These are phyloP conservation scores for Blastobotrys elegans DNA, from an alignment of 1,139 yeast species.

Conservation along the genomic window DNA sequence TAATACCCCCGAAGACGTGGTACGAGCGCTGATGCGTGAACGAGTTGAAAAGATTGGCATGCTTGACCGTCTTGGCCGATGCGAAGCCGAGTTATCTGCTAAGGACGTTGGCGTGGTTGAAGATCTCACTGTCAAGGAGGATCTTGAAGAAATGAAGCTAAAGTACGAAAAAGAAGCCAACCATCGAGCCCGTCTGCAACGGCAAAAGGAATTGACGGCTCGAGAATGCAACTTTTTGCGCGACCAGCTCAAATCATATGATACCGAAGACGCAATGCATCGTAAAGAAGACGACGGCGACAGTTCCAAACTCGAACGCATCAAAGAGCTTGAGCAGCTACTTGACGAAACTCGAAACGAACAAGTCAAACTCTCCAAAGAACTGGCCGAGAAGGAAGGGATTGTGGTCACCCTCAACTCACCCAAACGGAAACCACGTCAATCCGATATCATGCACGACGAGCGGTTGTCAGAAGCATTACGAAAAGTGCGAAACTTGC, in stretches of 20 bases:
- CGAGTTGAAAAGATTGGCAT: slow-evolving; percentile 33
- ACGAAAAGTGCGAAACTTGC: slow-evolving; percentile 30
- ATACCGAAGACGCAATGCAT: slow-evolving; percentile 31
- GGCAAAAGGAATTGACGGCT: slow-evolving; percentile 49
- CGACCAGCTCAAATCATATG: slow-evolving; percentile 41
- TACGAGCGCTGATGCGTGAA: slow-evolving; percentile 29
- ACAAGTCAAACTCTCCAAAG: slow-evolving; percentile 42
- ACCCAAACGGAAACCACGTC: slow-evolving; percentile 22
- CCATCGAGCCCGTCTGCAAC: slow-evolving; percentile 43
- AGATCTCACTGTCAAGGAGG: slow-evolving; percentile 38
- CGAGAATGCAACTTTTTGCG: slow-evolving; percentile 60
- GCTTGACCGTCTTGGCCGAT: slow-evolving; percentile 32
- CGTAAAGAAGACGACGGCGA: slow-evolving; percentile 14
- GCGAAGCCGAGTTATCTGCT: slow-evolving; percentile 32
- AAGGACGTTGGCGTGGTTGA: slow-evolving; percentile 26
- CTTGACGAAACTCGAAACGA: slow-evolving; percentile 58
- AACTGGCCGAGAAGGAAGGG: slow-evolving; percentile 34
- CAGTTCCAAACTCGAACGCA: slow-evolving; percentile 26
- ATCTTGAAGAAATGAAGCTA: slow-evolving; percentile 36
- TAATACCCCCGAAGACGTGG: slow-evolving; percentile 33
- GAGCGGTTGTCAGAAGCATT: slow-evolving; percentile 36
- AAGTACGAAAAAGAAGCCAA: slow-evolving; percentile 33
- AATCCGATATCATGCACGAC: slow-evolving; percentile 22
- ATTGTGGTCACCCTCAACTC: slow-evolving; percentile 24
- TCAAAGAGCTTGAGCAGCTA: slow-evolving; percentile 44